A percentile compares a stretch with the other conserved stretches of the same genome.
Evolutionary conservation across 495 filamentous ascomycete genomes (phyloP).

Genomic region (Neurospora sublineolata): DNA sequence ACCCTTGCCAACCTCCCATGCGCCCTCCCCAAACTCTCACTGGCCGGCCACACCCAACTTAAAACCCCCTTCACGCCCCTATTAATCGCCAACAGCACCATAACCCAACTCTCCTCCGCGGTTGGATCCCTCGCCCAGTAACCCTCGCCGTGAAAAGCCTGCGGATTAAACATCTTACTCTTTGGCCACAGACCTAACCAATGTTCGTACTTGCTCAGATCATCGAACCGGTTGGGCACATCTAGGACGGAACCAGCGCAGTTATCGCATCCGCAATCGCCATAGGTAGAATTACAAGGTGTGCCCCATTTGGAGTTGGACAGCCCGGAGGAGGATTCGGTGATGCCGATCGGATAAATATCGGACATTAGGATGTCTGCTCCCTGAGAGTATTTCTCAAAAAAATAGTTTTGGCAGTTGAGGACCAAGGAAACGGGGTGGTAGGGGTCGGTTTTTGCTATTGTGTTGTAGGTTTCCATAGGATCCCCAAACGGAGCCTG

Average conservation of each 20-base stretch:
- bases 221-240: conserved; percentile 43
- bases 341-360: conserved; percentile 51
- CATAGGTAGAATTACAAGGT: conserved; percentile 52
- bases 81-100: conserved; percentile 51
- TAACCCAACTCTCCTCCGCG: conserved; percentile 42
- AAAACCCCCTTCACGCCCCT: conserved; percentile 46
- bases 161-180: conserved; percentile 48
- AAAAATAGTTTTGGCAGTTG: conserved; percentile 64
- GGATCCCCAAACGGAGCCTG: conserved; percentile 47
- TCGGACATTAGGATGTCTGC: conserved; percentile 59
- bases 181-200: conserved; percentile 38
- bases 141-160: conserved; percentile 50
- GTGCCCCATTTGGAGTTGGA: conserved; percentile 41
- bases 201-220: conserved; percentile 31
- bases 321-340: too few relatives aligned
- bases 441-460: conserved; percentile 52
- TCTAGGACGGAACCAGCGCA: conserved; percentile 46
- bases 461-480: conserved; percentile 31
- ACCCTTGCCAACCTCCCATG: conserved; percentile 36
- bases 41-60: conserved; percentile 44
- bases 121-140: conserved; percentile 52
- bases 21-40: conserved; percentile 26
- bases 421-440: conserved; percentile 55
- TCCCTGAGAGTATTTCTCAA: conserved; percentile 44
- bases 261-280: conserved; percentile 64